A percentile compares a stretch with the other conserved stretches of the same genome.
These are phyloP conservation scores for Pisolithus marmoratus DNA, from an alignment of 768 basidiomycete species.

Conservation along the genomic window DNA sequence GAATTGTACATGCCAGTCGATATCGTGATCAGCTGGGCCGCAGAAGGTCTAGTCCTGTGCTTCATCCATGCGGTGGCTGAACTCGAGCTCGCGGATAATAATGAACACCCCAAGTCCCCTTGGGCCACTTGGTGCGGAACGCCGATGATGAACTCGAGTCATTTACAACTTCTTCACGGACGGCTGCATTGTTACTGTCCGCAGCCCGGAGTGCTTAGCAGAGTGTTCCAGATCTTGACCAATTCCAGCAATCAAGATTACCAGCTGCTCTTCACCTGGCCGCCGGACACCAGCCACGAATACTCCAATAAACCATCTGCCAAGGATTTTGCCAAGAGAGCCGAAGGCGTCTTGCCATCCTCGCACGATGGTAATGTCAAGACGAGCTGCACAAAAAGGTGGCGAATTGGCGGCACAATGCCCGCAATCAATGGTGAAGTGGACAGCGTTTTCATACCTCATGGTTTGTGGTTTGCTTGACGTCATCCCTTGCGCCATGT, in stretches of 20 bases:
- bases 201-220: slow-evolving; percentile 43
- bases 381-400: slow-evolving; percentile 82
- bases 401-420: slow-evolving; percentile 67
- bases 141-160: slow-evolving; percentile 49
- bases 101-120: slow-evolving; percentile 63
- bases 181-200: slow-evolving; percentile 53
- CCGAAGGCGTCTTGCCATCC: slow-evolving; percentile 54
- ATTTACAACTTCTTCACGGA: slow-evolving; percentile 54
- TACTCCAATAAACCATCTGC: slow-evolving; percentile 37
- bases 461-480: slow-evolving; percentile 53
- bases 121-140: slow-evolving; percentile 93
- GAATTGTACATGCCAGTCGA: slow-evolving; percentile 79
- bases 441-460: slow-evolving; percentile 86
- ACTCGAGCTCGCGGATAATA: slow-evolving; percentile 63
- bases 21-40: slow-evolving; percentile 86
- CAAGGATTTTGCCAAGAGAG: slow-evolving; percentile 51
- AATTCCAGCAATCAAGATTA: slow-evolving; percentile 47
- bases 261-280: slow-evolving; percentile 68
- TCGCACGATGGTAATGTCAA: slow-evolving; percentile 63
- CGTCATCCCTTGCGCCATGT: slow-evolving; percentile 32
- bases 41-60: slow-evolving; percentile 80
- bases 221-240: slow-evolving; percentile 76
- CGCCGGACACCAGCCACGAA: slow-evolving; percentile 48
- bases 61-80: slow-evolving; percentile 84
- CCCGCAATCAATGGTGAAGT: slow-evolving; percentile 57